Evolutionary conservation across 1,139 yeast genomes (phyloP).

Genomic region (Pichia sp.): DNA sequence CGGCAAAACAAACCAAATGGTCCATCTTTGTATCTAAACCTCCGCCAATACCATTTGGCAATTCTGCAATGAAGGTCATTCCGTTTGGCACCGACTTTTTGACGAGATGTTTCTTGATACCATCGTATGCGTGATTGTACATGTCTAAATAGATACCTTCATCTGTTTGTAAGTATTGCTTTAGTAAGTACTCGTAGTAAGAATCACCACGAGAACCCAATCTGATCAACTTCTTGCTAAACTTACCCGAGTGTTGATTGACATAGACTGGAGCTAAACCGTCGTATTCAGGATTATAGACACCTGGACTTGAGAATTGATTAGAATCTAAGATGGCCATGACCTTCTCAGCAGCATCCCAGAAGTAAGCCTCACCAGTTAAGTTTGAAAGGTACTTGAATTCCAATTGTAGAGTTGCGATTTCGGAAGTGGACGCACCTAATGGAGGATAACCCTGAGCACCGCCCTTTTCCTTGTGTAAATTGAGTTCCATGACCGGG

Average conservation of each 20-base stretch:
- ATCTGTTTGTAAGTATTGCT: slow-evolving; percentile 81
- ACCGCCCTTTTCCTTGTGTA: slow-evolving; percentile 59
- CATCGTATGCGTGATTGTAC: slow-evolving; percentile 76
- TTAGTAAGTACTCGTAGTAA: slow-evolving; percentile 84
- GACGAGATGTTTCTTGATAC: slow-evolving; percentile 66
- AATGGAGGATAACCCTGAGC: slow-evolving; percentile 66
- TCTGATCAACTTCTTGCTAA: slow-evolving; percentile 63
- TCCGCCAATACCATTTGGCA: slow-evolving; percentile 63
- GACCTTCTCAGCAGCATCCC: slow-evolving; percentile 75
- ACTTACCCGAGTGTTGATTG: slow-evolving; percentile 71
- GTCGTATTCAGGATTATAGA: slow-evolving; percentile 49
- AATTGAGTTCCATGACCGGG: slow-evolving; percentile 79
- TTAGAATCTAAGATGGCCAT: slow-evolving; percentile 61
- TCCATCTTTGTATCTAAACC: slow-evolving; percentile 81
- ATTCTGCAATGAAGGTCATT: slow-evolving; percentile 75
- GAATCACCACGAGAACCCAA: slow-evolving; percentile 94
- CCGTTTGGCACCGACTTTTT: slow-evolving; percentile 60
- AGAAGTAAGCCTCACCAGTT: slow-evolving; percentile 76
- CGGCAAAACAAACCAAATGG: slow-evolving; percentile 90
- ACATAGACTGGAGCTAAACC: slow-evolving; percentile 86
- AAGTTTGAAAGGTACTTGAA: slow-evolving; percentile 78
- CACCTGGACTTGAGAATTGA: slow-evolving; percentile 12
- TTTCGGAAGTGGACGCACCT: slow-evolving; percentile 87
- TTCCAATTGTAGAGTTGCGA: slow-evolving; percentile 83
- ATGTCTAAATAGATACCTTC: slow-evolving; percentile 69